These are phyloP conservation scores for Whalleya microplaca DNA, from an alignment of 2,329 filamentous ascomycete genomes.

Conservation along the genomic window DNA sequence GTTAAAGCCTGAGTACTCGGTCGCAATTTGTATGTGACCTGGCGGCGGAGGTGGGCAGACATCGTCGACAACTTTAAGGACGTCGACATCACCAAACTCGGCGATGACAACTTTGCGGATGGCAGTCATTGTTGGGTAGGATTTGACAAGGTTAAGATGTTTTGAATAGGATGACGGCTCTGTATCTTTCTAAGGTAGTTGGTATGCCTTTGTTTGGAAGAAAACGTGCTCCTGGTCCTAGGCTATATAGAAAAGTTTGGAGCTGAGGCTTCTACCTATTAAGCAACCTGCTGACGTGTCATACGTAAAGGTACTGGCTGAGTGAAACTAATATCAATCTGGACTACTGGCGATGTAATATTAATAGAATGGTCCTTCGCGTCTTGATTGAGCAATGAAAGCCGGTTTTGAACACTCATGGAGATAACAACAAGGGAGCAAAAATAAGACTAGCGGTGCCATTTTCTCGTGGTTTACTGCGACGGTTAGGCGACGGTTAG, in stretches of 20 bases:
- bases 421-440: neutral
- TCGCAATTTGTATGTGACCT: conserved; percentile 47
- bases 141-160: neutral
- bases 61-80: conserved; percentile 41
- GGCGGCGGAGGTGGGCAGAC: conserved; percentile 41
- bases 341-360: neutral
- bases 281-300: neutral
- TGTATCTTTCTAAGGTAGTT: neutral
- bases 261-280: neutral
- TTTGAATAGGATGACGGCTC: neutral
- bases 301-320: neutral
- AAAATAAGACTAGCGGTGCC: too few relatives aligned
- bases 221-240: neutral
- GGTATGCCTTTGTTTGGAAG: neutral
- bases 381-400: neutral
- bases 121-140: conserved; percentile 15
- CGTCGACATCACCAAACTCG: conserved; percentile 43
- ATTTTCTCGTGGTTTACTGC: too few relatives aligned
- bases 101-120: conserved; percentile 51
- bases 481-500: too few relatives aligned
- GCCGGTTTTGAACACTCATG: neutral
- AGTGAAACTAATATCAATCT: neutral
- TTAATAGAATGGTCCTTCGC: neutral
- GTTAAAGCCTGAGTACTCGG: conserved; percentile 51
- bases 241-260: neutral